Evolutionary conservation across 345 rosid species (phyloP), one percentile per base, ranked within the genome.

Genomic region (Arabidopsis thaliana): DNA sequence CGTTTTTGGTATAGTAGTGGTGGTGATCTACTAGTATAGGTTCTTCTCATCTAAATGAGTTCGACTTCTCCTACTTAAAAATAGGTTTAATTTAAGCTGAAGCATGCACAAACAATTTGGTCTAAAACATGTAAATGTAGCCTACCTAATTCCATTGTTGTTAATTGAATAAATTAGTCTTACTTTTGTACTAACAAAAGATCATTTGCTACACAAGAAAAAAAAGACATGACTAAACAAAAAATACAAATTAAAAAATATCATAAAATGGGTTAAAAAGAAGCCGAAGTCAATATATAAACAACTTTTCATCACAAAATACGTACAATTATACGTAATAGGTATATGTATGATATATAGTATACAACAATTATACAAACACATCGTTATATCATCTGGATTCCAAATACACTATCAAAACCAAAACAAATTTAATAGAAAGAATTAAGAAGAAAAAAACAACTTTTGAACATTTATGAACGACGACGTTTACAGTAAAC

Each of bases 381-480:
- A 78, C 73, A 71, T 64, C 34, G 28, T 76, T 68, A 51, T 22
- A 55, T 62, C 36, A 69, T 62, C 66, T 69, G 69, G 69, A 76
- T 76, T 30, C 71, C 75, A 46, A 45, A 16, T 76, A 69, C 66
- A 76, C 80, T 76, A 76, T 69, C 80, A 76, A 76, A 69, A 69
- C 71, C 52, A 69, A 45, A 28, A 69, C 45, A 69, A 63, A 76
- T 69, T 62, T 34, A 61, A 62, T 60, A 59, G n/a, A 49, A 76
- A 53, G 58, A 69, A 68, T 38, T 22, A 49, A 23, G 2, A 24
- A 38, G 10, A 45, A 0, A 11, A 76, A 40, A 56, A 23, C 14
- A 68, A 30, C 8, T 37, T 65, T 56, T 25, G 12, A 28, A 38
- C 74, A 76, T 58, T 12, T 46, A 0, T 8, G 13, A 59, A 57